Evolutionary conservation across 2,329 filamentous ascomycete species (phyloP), one percentile per base, ranked within the genome.

Genomic region (Phialophora verrucosa): DNA sequence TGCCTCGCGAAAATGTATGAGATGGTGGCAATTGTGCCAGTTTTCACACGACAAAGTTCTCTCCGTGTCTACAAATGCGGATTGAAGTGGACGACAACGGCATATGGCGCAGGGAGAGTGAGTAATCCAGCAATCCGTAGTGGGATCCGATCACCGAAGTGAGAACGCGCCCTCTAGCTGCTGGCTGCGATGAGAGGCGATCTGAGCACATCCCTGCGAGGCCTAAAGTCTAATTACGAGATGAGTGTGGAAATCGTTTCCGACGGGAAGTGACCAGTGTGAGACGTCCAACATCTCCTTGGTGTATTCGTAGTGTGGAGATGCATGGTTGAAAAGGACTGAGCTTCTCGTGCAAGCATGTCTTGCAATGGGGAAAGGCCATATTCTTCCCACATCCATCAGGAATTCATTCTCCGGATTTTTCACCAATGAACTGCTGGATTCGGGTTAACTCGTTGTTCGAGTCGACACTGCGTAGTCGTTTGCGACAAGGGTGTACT

Each of bases 401-500:
- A 5, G 38, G n/a, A 44, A 44, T 44, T 6, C 17, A 7, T 44
- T 44, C 38, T 42, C 14, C 7, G 17, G 17, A 11, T n/a, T 8
- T 8, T 44, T n/a, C 38, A 44, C 38, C 38, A 5, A 44, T n/a
- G 17, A 44, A 7, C 7, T 51, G 10, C 49, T 29, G 25, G 14
- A 27, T 27, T 51, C 49, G 23, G 23, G 14, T 51, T 23, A 10
- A 27, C 17, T 23, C 49, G 49, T 12, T 23, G 20, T 51, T 29
- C 49, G 49, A 51, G 49, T 51, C 25, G 25, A 51, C 49, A 29
- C 25, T n/a, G 49, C 20, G 49, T 23, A 10, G 20, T 51, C 49
- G 10, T 51, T n/a, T 51, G 20, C 14, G 49, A 20, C 20, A 51
- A 17, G 14, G 49, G 49, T 11, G 25, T n/a, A n/a, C n/a, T n/a